Percentiles rank a stretch among this genome's conserved stretches.
Conservation (phyloP, 2,329 filamentous ascomycete genomes). For the Stagonosporopsis rhizophila region DNA sequence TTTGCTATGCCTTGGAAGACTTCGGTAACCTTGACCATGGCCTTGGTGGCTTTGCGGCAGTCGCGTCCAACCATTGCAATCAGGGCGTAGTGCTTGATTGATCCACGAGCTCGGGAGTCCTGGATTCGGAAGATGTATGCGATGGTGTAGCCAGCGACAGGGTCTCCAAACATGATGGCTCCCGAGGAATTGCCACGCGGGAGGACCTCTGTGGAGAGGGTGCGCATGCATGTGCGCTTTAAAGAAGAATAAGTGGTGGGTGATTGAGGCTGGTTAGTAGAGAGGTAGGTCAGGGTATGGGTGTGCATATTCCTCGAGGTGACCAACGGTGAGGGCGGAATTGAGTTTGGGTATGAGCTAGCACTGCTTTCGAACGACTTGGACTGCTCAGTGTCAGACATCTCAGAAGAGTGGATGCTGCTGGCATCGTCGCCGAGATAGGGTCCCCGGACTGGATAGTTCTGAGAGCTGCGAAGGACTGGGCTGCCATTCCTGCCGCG, state of each 20-base stretch:
- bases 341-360: slow-evolving; percentile 41
- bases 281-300: slow-evolving; percentile 65
- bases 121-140: slow-evolving; percentile 66
- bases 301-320: slow-evolving; percentile 55
- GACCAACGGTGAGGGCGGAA: slow-evolving; percentile 53
- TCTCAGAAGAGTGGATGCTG: slow-evolving; percentile 47
- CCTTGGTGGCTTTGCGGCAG: slow-evolving; percentile 57
- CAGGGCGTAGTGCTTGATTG: slow-evolving; percentile 63
- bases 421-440: slow-evolving; percentile 37
- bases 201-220: slow-evolving; percentile 63
- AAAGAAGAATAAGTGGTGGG: slow-evolving; percentile 62
- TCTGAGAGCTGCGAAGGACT: slow-evolving; percentile 62
- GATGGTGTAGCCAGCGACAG: slow-evolving; percentile 63
- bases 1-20: slow-evolving; percentile 62
- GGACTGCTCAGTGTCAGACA: slow-evolving; percentile 49
- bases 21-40: slow-evolving; percentile 50
- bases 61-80: slow-evolving; percentile 64
- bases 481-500: slow-evolving; percentile 61
- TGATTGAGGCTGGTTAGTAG: slow-evolving; percentile 63
- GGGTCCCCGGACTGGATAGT: slow-evolving; percentile 59
- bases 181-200: slow-evolving; percentile 64
- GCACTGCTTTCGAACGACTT: slow-evolving; percentile 46
- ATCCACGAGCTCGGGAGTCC: slow-evolving; percentile 64
- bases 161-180: slow-evolving; percentile 65
- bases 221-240: slow-evolving; percentile 64